These are phyloP conservation scores for Metroxylon sagu DNA, from an alignment of 176 grass and related monocot genomes.

Conservation along the genomic window DNA sequence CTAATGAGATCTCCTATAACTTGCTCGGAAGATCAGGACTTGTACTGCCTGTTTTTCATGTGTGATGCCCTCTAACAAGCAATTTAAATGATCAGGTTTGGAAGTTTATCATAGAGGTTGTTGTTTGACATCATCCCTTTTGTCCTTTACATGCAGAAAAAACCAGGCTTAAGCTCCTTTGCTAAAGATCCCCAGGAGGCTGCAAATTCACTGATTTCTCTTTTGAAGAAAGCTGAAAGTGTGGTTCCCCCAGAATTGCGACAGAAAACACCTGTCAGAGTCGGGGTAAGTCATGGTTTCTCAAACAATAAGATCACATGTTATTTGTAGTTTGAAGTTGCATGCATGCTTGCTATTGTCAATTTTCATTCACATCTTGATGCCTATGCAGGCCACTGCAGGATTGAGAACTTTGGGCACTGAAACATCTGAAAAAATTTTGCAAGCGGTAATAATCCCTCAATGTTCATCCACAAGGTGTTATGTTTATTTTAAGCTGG, in stretches of 20 bases:
- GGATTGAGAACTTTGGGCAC: slow-evolving; percentile 82
- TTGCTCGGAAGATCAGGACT: too few species aligned
- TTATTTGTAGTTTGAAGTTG: slow-evolving; percentile 4
- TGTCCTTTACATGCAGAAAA: slow-evolving; percentile 21
- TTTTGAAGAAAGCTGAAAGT: slow-evolving; percentile 15
- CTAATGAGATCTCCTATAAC: too few species aligned
- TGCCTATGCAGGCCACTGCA: slow-evolving; percentile 70
- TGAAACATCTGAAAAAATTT: slow-evolving; percentile 85
- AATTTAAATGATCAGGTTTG: too few species aligned
- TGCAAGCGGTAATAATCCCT: slow-evolving; percentile 70
- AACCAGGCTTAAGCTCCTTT: slow-evolving; percentile 19
- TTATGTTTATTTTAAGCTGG: too few species aligned
- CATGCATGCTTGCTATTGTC: background rate
- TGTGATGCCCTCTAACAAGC: too few species aligned
- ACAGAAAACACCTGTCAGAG: slow-evolving; percentile 14
- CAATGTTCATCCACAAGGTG: slow-evolving; percentile 1
- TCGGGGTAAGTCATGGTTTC: slow-evolving; percentile 30
- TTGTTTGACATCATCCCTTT: background rate
- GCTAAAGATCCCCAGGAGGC: slow-evolving; percentile 21
- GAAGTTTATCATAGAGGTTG: too few species aligned
- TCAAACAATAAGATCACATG: slow-evolving; percentile 8
- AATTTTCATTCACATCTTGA: slow-evolving; percentile 18
- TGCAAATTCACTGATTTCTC: slow-evolving; percentile 15
- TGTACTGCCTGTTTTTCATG: too few species aligned
- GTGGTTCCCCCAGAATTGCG: slow-evolving; percentile 8